phyloP scores from a whole-genome alignment of 176 grass and related monocot genomes.

The Musa acuminata region DNA sequence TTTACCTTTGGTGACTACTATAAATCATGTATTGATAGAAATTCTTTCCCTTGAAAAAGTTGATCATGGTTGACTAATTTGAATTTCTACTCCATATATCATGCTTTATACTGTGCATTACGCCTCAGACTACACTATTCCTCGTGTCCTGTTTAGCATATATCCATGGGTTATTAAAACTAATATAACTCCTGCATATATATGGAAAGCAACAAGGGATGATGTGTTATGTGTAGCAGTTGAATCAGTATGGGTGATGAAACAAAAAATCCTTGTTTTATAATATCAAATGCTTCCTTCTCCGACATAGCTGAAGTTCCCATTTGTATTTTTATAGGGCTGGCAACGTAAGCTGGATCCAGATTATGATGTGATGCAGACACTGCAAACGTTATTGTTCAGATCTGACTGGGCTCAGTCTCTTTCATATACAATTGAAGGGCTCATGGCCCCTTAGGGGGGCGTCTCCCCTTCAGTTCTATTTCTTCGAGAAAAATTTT shows the following conservation, averaged over 20 bases:
- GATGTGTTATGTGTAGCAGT: not conserved
- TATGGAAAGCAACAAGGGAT: not conserved
- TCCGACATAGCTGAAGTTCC: not conserved
- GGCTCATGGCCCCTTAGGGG: slow-evolving; percentile 67
- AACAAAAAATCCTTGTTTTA: not conserved
- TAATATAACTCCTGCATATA: not conserved
- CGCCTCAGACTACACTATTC: not conserved
- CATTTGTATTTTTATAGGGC: slow-evolving; percentile 39
- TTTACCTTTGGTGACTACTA: no score
- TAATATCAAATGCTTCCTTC: not conserved
- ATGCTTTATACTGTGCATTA: not conserved
- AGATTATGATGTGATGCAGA: slow-evolving; percentile 94
- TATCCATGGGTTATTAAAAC: not conserved
- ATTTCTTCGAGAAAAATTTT: not conserved
- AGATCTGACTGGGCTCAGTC: slow-evolving; percentile 84
- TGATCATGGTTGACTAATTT: not conserved
- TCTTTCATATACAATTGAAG: slow-evolving; percentile 91
- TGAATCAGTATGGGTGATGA: not conserved
- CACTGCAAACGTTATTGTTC: slow-evolving; percentile 68
- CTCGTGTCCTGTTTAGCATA: not conserved
- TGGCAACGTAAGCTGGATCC: slow-evolving; percentile 99
- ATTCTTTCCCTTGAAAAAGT: not conserved
- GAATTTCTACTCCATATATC: not conserved
- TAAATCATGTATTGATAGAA: no score
- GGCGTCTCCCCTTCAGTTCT: not conserved